Evolutionary conservation across 441 rosid species (phyloP), one percentile per base, ranked within the genome.

Genomic region (Manihot esculenta): DNA sequence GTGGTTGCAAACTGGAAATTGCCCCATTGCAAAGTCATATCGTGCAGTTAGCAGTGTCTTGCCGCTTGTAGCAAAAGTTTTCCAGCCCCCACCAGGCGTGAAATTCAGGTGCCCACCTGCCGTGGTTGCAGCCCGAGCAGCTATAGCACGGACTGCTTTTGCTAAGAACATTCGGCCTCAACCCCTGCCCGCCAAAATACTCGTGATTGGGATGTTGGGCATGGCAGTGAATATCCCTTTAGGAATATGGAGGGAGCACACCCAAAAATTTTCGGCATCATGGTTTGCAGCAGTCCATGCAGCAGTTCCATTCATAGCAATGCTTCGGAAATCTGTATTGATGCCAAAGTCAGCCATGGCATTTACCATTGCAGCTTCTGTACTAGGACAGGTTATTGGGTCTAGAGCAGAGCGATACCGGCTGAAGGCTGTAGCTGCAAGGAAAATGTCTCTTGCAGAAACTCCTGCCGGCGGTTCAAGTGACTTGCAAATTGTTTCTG

Each of bases 331-430:
- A 71, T 90, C 98, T 7, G 86, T 89, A 0, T 24, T 87, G 81
- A 90, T 93, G 92, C 97, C 95, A 0, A 92, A 93, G 70, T 69
- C 93, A 68, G 98, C 98, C 17, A 93, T 93, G 95, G 95, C 88
- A 23, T 74, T 89, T 73, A 92, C 98, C 23, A 86, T 90, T n/a
- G 92, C 84, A 50, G 96, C 98, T 54, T 89, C 97, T 1, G 82
- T 92, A 49, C 60, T 90, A 47, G 97, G 97, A 62, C 98, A 90
- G 79, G 85, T 88, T 55, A 85, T 90, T 60, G 98, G 98, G 66
- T 90, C 98, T 4, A 87, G 97, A 78, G 97, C 98, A 53, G 97
- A 90, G 78, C 83, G 89, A 64, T 78, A 83, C 75, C 82, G 95
- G 54, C 82, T 92, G 73, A 90, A 78, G 77, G 82, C 84, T 8